Conservation (phyloP, 768 basidiomycete species). For the Asterophora lycoperdoides region DNA sequence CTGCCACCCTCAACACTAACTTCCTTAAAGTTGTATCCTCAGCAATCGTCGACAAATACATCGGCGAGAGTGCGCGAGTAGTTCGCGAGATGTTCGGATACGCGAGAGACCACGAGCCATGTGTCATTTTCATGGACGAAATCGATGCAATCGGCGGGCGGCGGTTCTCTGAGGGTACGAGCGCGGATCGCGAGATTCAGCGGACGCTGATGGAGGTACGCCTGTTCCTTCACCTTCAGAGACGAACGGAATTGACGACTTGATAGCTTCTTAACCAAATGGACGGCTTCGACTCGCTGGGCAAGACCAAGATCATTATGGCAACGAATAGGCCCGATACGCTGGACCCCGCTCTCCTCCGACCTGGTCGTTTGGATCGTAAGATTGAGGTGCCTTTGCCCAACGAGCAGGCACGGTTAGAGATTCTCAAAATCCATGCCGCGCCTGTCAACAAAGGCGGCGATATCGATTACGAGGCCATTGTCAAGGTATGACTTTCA, state of each 20-base stretch:
- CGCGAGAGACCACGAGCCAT: constrained; percentile 95
- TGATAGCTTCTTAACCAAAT: constrained; percentile 91
- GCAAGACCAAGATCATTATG: constrained; percentile 96
- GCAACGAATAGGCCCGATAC: constrained; percentile 99
- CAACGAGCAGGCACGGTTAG: constrained; percentile 92
- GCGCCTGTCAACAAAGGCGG: constrained; percentile 91
- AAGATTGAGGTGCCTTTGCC: constrained; percentile 98
- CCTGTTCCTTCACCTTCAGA: not conserved
- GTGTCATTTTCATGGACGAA: constrained; percentile 98
- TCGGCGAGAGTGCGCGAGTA: constrained; percentile 94
- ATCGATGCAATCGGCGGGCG: constrained; percentile 96
- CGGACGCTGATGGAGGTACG: constrained; percentile 91
- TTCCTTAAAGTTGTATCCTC: constrained; percentile 99
- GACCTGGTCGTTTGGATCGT: constrained; percentile 92
- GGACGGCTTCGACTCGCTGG: constrained; percentile 98
- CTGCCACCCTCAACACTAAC: constrained; percentile 92
- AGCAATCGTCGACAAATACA: constrained; percentile 97
- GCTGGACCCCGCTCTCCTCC: constrained; percentile 91
- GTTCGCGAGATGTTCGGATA: constrained; percentile 99
- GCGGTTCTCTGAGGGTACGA: constrained; percentile 88
- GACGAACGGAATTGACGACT: not conserved
- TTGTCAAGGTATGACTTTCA: constrained; percentile 71
- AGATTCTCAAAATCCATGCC: constrained; percentile 97
- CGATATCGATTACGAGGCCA: constrained; percentile 96
- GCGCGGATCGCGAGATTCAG: constrained; percentile 98